Base-by-base conservation (phyloP, 371 early-diverging fungal species). In the Batrachochytrium dendrobatidis region DNA sequence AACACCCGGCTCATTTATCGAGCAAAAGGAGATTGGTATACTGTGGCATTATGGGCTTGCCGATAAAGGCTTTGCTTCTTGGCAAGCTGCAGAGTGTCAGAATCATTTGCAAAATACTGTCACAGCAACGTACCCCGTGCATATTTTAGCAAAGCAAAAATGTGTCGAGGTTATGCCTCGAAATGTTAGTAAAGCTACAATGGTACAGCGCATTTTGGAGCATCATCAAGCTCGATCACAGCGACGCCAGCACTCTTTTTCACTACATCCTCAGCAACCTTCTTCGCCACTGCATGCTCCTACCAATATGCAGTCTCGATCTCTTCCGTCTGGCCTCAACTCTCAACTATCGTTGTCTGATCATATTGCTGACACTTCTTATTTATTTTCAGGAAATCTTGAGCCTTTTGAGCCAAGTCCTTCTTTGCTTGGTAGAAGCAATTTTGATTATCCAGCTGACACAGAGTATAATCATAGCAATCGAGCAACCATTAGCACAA, bases 11-110 rank as follows among this genome's bases (percentile, higher is more conserved):
- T 88, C 92, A 5, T 90, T 84, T 60, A 89, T 95, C 67, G 96
- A 95, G 75, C 75, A 79, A 34, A 89, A 87, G 68, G 82, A 83
- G 50, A 73, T 81, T 0, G 78, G 85, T 0, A 74, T 91, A 32
- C 84, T 86, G 29, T 94, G 94, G 96, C 91, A 94, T 68, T 94
- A 90, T 65, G 85, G 91, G 51, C 83, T 82, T 63, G 87, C 95
- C 0, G 94, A 95, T 65, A 75, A 82, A 60, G 87, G 86, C 67
- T 95, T 90, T 73, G 93, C 91, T 28, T 70, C 83, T 49, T 92
- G 92, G 90, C 91, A 91, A 69, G 89, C 90, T 26, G 86, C 88
- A 49, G 92, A 92, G 67, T 91, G 91, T 66, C 87, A 88, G 67
- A 92, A 90, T 68, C 92, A 93, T 63, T 82, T 95, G 45, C 88